Base-by-base conservation (phyloP, 1,284 basidiomycete genomes). In the Neolentinus lepideus region DNA sequence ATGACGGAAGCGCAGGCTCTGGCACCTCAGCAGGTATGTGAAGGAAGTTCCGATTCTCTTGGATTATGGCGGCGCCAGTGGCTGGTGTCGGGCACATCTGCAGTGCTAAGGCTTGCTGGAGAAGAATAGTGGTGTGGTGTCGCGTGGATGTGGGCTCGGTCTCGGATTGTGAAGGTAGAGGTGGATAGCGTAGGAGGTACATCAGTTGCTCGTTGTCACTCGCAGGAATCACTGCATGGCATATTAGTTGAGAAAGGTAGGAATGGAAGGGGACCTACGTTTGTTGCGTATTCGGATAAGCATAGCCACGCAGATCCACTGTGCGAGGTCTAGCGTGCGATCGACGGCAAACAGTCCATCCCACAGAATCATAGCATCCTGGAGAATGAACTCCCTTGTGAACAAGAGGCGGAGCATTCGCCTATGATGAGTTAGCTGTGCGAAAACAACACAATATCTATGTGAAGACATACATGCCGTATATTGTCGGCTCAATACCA, bases 401-500 rank as follows among this genome's bases (percentile, higher is more conserved):
- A 96, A 96, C 4, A 97, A 73, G 12, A 97, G 73, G 24, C 95
- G 80, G 9, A 97, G 73, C 93, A 94, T 97, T 26, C 94, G 92
- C 61, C 92, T 94, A 63, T 19, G 57, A 51, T 54, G 48, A 48
- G 53, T 63, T 53, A 58, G 27, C 53, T 54, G 47, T n/a, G 24
- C 53, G 58, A 26, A 29, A 4, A 21, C 12, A n/a, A 16, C 55
- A 52, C 25, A 50, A 59, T 52, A 12, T 31, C 29, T 4, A 12
- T 4, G 12, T 12, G 29, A 31, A n/a, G n/a, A 67, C 88, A 69
- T 69, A 94, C 89, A 97, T 94, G 56, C 92, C 92, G 73, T 93
- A 98, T 50, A 97, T 89, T 68, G 97, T 94, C 4, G 94, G 92
- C 68, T 98, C 94, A 47, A 97, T 87, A 1, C 88, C 89, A 33